Percentiles rank a stretch among this genome's conserved stretches.
phyloP scores from a whole-genome alignment of 164 flowering plant genomes.

The Magnolia changhungtana region DNA sequence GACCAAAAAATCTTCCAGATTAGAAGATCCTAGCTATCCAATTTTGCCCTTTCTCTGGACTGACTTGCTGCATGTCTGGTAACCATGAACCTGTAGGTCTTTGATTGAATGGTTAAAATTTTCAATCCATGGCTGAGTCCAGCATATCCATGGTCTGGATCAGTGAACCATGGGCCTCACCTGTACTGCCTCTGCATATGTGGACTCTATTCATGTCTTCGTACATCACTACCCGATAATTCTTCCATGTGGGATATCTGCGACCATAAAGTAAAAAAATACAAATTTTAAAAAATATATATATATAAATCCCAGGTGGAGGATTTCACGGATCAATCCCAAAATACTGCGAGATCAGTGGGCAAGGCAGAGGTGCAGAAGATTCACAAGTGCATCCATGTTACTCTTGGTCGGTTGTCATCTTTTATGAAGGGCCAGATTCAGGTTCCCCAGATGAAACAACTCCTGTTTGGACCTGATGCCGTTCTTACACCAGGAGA shows the following conservation, averaged over 20 bases:
- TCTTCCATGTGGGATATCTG: neutral
- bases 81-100: too few relatives aligned
- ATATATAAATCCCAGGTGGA: conserved; percentile 36
- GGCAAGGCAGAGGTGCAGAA: conserved; percentile 22
- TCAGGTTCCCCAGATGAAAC: conserved; percentile 23
- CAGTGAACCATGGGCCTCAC: neutral
- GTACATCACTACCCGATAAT: neutral
- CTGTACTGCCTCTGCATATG: neutral
- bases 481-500: neutral
- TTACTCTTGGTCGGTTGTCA: conserved; percentile 27
- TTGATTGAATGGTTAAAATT: too few relatives aligned
- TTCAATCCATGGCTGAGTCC: too few relatives aligned
- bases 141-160: neutral
- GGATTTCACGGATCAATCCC: conserved; percentile 49
- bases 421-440: conserved; percentile 33
- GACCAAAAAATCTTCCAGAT: too few relatives aligned
- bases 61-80: too few relatives aligned
- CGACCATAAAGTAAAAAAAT: neutral
- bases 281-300: neutral
- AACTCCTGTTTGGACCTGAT: conserved; percentile 32
- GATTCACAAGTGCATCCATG: conserved; percentile 42
- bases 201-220: neutral
- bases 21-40: too few relatives aligned
- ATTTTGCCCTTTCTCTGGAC: too few relatives aligned
- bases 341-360: conserved; percentile 60